Evolutionary conservation across 768 basidiomycete genomes (phyloP).

Genomic region (Leccinum boreale): DNA sequence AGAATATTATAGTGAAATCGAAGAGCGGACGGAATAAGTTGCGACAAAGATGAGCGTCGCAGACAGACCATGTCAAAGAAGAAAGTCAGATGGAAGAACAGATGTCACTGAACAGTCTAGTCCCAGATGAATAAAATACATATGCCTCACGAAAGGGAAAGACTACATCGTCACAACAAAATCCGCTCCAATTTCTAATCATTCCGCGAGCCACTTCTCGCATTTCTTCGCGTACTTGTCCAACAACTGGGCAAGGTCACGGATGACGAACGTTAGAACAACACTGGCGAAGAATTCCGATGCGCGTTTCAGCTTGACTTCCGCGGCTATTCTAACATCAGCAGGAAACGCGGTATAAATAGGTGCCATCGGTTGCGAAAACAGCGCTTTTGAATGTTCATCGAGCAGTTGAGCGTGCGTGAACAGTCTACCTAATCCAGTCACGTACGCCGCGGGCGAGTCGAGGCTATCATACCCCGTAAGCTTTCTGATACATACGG

Average conservation of each 20-base stretch:
- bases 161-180: constrained; percentile 25
- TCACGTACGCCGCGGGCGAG: constrained; percentile 81
- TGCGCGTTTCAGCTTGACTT: constrained; percentile 71
- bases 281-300: constrained; percentile 93
- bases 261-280: constrained; percentile 85
- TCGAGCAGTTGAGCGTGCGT: constrained; percentile 75
- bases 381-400: constrained; percentile 76
- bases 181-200: constrained; percentile 28
- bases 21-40: constrained; percentile 12
- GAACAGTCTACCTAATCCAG: constrained; percentile 73
- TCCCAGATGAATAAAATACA: constrained; percentile 36
- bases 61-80: constrained; percentile 8
- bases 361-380: constrained; percentile 62
- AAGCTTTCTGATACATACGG: constrained; percentile 10
- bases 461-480: constrained; percentile 57
- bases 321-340: constrained; percentile 61
- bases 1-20: constrained; percentile 23
- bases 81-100: constrained; percentile 28
- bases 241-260: constrained; percentile 78
- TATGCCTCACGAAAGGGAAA: constrained; percentile 19
- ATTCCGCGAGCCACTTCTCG: constrained; percentile 89
- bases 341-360: constrained; percentile 68
- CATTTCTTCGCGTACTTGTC: constrained; percentile 95
- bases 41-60: constrained; percentile 10
- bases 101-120: constrained; percentile 31